Conservation (phyloP, 2,329 filamentous ascomycete species). For the Xylaria sp. region DNA sequence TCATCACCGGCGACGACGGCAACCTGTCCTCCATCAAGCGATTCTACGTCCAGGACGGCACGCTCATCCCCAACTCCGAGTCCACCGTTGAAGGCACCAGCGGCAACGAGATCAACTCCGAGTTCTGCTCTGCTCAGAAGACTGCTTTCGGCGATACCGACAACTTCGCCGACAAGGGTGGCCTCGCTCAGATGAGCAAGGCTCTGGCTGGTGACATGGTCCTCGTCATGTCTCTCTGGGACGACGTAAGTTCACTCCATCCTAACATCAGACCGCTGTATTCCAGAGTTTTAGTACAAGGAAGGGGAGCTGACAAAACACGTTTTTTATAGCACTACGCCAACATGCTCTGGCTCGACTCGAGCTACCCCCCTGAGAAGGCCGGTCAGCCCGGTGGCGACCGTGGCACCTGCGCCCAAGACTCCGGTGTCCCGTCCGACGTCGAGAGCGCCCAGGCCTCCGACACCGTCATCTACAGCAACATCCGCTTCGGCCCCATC, state of each 20-base stretch:
- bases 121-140: slow-evolving; percentile 67
- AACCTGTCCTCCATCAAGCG: slow-evolving; percentile 65
- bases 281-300: too few relatives aligned
- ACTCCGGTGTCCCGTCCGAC: slow-evolving; percentile 58
- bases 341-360: slow-evolving; percentile 72
- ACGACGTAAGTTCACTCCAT: slow-evolving; percentile 56
- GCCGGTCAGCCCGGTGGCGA: slow-evolving; percentile 53
- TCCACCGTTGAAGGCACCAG: slow-evolving; percentile 47
- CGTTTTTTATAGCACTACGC: slow-evolving; percentile 55
- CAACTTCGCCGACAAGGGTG: slow-evolving; percentile 63
- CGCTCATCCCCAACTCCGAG: slow-evolving; percentile 57
- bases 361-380: slow-evolving; percentile 56
- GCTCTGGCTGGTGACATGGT: slow-evolving; percentile 68
- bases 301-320: slow-evolving; percentile 17
- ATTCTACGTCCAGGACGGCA: slow-evolving; percentile 68
- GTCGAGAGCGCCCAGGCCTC: slow-evolving; percentile 54
- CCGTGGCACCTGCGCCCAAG: slow-evolving; percentile 59
- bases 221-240: slow-evolving; percentile 69
- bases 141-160: slow-evolving; percentile 62
- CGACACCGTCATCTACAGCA: slow-evolving; percentile 58
- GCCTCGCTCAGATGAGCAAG: slow-evolving; percentile 62
- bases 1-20: slow-evolving; percentile 58
- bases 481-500: slow-evolving; percentile 61
- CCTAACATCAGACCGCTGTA: neutral
- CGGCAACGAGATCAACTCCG: slow-evolving; percentile 58